Base-by-base conservation (phyloP, 768 basidiomycete species). In the Amanita inopinata region DNA sequence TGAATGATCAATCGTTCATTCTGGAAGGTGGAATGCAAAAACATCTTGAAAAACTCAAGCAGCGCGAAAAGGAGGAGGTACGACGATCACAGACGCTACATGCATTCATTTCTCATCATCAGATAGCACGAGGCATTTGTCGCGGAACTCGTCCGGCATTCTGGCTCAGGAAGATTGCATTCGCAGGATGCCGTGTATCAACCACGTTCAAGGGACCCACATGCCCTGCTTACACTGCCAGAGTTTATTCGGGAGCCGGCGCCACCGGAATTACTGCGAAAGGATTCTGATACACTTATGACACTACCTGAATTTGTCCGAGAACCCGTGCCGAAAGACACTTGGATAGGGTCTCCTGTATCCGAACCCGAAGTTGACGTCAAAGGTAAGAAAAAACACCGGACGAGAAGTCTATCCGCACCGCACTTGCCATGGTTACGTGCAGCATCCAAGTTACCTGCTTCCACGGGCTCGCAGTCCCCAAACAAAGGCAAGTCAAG, bases 121-220 rank as follows among this genome's bases (percentile, higher is more conserved):
- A 24, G 51, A 24, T 50, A 87, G 83, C 78, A 80, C 45, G 74
- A 80, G 33, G 74, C 73, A 5, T 89, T 93, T 54, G 80, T 92
- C 7, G 79, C 83, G 42, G 75, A 77, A 45, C 67, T 94, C 2
- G 66, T 78, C 7, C 66, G 71, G 20, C 86, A 86, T 53, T 84
- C 88, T 0, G 67, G 71, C 34, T 73, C 78, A 1, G 80, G 91
- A 15, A 73, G 91, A 42, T 62, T 93, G 27, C 79, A 80, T 41
- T 70, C 73, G 10, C 91, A 96, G 59, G 91, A 94, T 51, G 85
- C 88, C 5, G 59, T 73, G 2, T 69, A 78, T 32, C 66, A 65
- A 25, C 52, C 59, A 5, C 56, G 59, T 51, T 59, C 52, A 34
- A 74, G 64, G 49, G 71, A 76, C 49, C 76, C 74, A 14, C 59